Evolutionary conservation across 225 moss, liverwort and hornwort genomes (phyloP), one percentile per base, ranked within the genome.

Genomic region (Rhytidiadelphus loreus): DNA sequence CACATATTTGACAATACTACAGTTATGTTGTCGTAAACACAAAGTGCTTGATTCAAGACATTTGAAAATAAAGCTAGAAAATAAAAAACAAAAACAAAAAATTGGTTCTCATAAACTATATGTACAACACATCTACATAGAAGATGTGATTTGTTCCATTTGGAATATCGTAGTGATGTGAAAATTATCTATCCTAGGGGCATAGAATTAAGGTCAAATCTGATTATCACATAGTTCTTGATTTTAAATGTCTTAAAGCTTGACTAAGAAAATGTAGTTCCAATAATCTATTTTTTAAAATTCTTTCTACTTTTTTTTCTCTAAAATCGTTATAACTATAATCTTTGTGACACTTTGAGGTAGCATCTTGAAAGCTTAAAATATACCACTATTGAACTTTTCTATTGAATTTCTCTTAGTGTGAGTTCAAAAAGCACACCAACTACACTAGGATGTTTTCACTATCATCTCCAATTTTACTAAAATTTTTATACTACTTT

Each of bases 401-500:
- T 21, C 35, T 37, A 21, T 22, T 22, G 7, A 66, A n/a, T 21
- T 66, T 66, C 6, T 66, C 3, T 11, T 66, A 66, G 21, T 66
- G 7, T 12, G 7, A n/a, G 2, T 2, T n/a, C 33, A 33, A 18
- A 0, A 9, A 35, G 9, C 33, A 63, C 0, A 64, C 5, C 12
- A 64, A 64, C 17, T 9, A 30, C 4, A 62, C 16, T 14, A 61
- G 6, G 6, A 62, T 62, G 16, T 33, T 64, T 64, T 64, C 7
- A 1, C 13, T 61, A 61, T 61, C 61, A 61, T 29, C 14, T 29
- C 29, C 3, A 61, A 61, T 61, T 59, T 61, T 29, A 2, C 7
- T 13, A 29, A 61, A 61, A 61, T 28, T 29, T 61, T 14, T 7
- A 14, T 61, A 14, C 61, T 61, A 61, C 29, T 61, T 60, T 14